Evolutionary conservation across 2,329 filamentous ascomycete species (phyloP).

Genomic region (Clarireedia sp.): DNA sequence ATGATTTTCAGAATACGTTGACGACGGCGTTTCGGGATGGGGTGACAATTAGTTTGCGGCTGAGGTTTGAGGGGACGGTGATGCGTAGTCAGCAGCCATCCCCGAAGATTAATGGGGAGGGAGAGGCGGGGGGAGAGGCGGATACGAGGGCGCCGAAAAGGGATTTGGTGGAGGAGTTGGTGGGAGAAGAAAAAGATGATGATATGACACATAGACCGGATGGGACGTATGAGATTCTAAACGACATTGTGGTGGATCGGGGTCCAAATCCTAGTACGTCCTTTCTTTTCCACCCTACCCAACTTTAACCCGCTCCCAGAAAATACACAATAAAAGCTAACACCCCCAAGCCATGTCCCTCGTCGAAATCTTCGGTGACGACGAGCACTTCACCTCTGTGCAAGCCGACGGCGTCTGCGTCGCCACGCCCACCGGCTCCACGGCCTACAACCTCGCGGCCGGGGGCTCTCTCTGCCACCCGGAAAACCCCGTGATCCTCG

Average conservation of each 20-base stretch:
- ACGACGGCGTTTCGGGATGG: slow-evolving; percentile 69
- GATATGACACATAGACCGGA: slow-evolving; percentile 79
- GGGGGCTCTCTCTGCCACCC: slow-evolving; percentile 94
- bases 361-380: slow-evolving; percentile 87
- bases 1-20: slow-evolving; percentile 61
- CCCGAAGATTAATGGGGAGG: slow-evolving; percentile 20
- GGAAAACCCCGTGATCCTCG: slow-evolving; percentile 90
- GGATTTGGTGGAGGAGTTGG: slow-evolving; percentile 81
- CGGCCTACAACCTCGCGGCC: slow-evolving; percentile 90
- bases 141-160: slow-evolving; percentile 37
- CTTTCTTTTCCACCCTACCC: background rate
- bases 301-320: background rate
- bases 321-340: background rate
- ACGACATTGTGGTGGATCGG: slow-evolving; percentile 92
- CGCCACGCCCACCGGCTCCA: slow-evolving; percentile 88
- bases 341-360: slow-evolving; percentile 66
- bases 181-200: slow-evolving; percentile 78
- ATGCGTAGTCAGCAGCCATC: slow-evolving; percentile 65
- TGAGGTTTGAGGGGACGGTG: slow-evolving; percentile 87
- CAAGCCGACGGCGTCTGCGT: slow-evolving; percentile 91
- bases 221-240: slow-evolving; percentile 81
- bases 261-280: slow-evolving; percentile 82
- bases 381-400: slow-evolving; percentile 85
- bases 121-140: slow-evolving; percentile 31
- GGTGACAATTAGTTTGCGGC: slow-evolving; percentile 76